These are phyloP conservation scores for Limonium bicolor DNA, from an alignment of 148 eudicot genomes.

Conservation along the genomic window DNA sequence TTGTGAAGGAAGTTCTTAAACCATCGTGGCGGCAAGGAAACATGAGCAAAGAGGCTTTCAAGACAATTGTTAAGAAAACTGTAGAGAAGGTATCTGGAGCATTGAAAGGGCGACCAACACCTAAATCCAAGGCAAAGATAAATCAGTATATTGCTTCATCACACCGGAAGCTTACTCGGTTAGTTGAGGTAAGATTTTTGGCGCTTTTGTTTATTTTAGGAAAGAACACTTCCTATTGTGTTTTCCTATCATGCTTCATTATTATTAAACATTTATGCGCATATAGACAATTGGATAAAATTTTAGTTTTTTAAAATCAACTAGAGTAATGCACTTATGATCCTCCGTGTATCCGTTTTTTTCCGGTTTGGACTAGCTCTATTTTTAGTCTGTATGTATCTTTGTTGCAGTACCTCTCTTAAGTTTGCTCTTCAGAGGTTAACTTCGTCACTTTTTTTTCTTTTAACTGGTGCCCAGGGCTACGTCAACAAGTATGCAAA, in stretches of 20 bases:
- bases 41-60: conserved; percentile 99
- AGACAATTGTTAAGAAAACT: conserved; percentile 93
- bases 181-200: conserved; percentile 63
- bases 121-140: conserved; percentile 83
- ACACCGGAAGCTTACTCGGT: conserved; percentile 64
- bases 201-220: no score
- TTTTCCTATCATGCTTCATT: neutral
- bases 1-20: conserved; percentile 85
- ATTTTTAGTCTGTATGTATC: neutral
- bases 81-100: conserved; percentile 96
- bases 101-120: conserved; percentile 72
- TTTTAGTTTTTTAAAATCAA: no score
- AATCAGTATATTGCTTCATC: conserved; percentile 82
- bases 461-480: conserved; percentile 44
- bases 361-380: neutral
- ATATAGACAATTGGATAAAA: no score
- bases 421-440: neutral
- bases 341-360: no score
- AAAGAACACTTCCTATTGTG: neutral
- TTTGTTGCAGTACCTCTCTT: neutral
- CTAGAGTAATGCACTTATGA: no score
- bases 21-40: conserved; percentile 97
- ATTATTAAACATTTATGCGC: neutral
- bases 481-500: conserved; percentile 81
- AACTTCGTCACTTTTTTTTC: neutral